Percentiles rank a stretch among this genome's conserved stretches.
These are phyloP conservation scores for Chenopodium album DNA, from an alignment of 148 eudicot species.

Conservation along the genomic window DNA sequence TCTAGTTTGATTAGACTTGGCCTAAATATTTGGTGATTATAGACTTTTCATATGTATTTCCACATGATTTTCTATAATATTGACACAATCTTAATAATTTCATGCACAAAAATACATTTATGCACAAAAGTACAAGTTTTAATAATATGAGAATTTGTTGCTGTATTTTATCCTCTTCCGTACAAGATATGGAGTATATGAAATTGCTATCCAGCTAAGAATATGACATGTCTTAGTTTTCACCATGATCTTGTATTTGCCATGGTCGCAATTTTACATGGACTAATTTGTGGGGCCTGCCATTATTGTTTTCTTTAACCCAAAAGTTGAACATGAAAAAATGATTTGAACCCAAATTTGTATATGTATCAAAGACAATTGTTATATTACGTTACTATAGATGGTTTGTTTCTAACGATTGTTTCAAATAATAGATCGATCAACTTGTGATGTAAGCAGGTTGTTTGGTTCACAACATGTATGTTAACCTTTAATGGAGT, in stretches of 20 bases:
- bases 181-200: not conserved
- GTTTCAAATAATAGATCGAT: no score
- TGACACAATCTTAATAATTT: not conserved
- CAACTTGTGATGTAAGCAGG: no score
- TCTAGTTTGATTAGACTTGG: not conserved
- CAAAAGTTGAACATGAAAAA: not conserved
- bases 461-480: no score
- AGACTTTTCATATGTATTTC: not conserved
- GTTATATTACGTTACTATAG: no score
- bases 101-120: not conserved
- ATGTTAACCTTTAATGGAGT: no score
- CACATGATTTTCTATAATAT: not conserved
- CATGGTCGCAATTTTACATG: not conserved
- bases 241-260: not conserved
- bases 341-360: no score
- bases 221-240: not conserved
- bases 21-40: not conserved
- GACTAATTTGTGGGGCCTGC: not conserved
- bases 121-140: not conserved
- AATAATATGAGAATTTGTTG: not conserved
- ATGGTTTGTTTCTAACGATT: no score
- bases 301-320: not conserved
- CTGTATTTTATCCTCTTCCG: not conserved
- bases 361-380: no score
- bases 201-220: conserved; percentile 10